A percentile compares a stretch with the other conserved stretches of the same genome.
phyloP scores from a whole-genome alignment of 352 stramenopile species.

The Phytophthora multivora region DNA sequence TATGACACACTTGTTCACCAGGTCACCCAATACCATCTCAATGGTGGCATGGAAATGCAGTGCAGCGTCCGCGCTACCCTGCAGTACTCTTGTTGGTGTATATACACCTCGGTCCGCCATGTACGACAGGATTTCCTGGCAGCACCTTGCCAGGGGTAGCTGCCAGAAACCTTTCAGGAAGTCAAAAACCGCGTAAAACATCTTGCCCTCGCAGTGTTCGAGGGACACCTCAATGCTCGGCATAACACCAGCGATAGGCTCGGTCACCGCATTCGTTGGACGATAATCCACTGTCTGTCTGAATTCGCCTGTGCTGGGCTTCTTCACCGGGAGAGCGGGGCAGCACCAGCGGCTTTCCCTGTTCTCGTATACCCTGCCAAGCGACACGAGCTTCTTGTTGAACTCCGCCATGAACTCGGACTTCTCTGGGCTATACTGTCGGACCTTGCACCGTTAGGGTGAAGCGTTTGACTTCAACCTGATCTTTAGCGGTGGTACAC shows the following conservation, averaged over 20 bases:
- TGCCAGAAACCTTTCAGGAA: not conserved
- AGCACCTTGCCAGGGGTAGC: not conserved
- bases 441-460: constrained; percentile 10
- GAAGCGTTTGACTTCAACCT: not conserved
- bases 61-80: not conserved
- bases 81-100: not conserved
- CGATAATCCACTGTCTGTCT: constrained; percentile 1
- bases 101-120: not conserved
- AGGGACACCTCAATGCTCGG: not conserved
- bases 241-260: constrained; percentile 10
- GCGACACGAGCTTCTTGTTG: not conserved
- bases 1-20: not conserved
- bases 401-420: not conserved
- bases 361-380: constrained; percentile 12
- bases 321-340: constrained; percentile 1
- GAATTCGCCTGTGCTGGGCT: not conserved
- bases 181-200: not conserved
- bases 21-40: not conserved
- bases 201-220: not conserved
- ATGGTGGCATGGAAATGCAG: not conserved
- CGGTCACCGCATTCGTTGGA: not conserved
- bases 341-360: constrained; percentile 2
- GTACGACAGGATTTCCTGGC: not conserved
- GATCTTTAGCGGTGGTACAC: constrained; percentile 2
- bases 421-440: constrained; percentile 10